Base-by-base conservation (phyloP, 768 basidiomycete species). In the Pleurotus tuber-regium region DNA sequence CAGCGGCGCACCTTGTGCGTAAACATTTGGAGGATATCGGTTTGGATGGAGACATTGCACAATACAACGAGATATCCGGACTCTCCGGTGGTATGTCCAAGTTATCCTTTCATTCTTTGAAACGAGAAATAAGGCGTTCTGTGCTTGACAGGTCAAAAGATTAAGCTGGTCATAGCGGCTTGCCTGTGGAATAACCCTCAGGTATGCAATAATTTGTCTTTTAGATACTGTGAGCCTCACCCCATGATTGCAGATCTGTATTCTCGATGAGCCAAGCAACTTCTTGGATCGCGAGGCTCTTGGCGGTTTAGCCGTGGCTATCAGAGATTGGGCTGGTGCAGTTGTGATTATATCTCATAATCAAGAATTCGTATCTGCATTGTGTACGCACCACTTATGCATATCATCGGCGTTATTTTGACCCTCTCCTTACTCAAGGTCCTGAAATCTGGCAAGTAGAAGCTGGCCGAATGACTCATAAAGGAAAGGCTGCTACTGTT, bases 271-370 rank as follows among this genome's bases (percentile, higher is more conserved):
- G 68, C 92, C 92, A 29, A 96, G 91, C 65, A 98, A 98, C 72
- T 98, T 98, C 79, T 80, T 98, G 74, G 94, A 97, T 67, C 86
- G 95, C 57, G 95, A 98, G 67, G 93, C 94, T 18, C 76, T 98
- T 16, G 95, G 95, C 58, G 95, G 96, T 54, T 75, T 98, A 35
- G 93, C 95, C 29, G 86, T 96, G 23, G 95, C 96, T 38, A 98
- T 98, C 70, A 86, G 82, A 57, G 91, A 96, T 57, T 98, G 96
- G 95, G 82, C 83, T 41, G 95, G 96, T 51, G 93, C 90, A 38
- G 89, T 94, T 30, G 87, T 93, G 62, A 97, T 97, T 73, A 98
- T 98, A 66, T 97, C 93, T 26, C 96, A 97, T 76, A 96, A 96
- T 70, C 75, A 84, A 58, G 91, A 93, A 73, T 94, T 92, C 58